phyloP scores from a whole-genome alignment of 2,329 filamentous ascomycete genomes.

The Huntiella abstrusa region DNA sequence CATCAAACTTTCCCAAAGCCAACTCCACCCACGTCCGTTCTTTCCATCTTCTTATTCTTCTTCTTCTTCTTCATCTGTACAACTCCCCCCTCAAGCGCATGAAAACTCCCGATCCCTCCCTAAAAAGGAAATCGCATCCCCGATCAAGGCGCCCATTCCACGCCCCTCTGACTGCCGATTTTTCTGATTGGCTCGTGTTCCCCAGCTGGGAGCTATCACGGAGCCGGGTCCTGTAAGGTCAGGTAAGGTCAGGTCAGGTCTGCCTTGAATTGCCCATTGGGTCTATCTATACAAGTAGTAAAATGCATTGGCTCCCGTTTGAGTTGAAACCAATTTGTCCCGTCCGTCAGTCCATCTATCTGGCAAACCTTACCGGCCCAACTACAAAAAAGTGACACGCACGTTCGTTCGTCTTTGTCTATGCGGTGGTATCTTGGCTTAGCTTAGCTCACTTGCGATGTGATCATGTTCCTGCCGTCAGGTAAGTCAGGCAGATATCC shows the following conservation, averaged over 20 bases:
- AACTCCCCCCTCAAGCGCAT: background rate
- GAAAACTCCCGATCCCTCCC: background rate
- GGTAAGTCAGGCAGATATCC: too few species aligned
- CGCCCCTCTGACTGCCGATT: background rate
- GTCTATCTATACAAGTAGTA: too few species aligned
- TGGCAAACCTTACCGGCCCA: too few species aligned
- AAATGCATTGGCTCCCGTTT: too few species aligned
- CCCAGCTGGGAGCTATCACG: background rate
- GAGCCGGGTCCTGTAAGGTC: background rate
- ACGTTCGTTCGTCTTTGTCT: too few species aligned
- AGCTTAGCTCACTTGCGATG: too few species aligned
- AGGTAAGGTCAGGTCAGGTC: background rate
- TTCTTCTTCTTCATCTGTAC: background rate
- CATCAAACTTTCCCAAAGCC: background rate
- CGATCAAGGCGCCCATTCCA: background rate
- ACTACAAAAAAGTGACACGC: too few species aligned
- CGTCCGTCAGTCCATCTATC: too few species aligned
- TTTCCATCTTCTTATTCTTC: background rate
- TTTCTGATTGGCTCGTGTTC: constrained; percentile 1
- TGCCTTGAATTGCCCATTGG: too few species aligned
- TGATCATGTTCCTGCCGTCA: too few species aligned
- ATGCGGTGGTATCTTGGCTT: too few species aligned
- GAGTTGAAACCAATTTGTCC: too few species aligned
- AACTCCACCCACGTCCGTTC: background rate
- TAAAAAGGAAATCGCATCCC: constrained; percentile 1